These are phyloP conservation scores for Scheffersomyces stambukii DNA, from an alignment of 1,139 yeast genomes.

Conservation along the genomic window DNA sequence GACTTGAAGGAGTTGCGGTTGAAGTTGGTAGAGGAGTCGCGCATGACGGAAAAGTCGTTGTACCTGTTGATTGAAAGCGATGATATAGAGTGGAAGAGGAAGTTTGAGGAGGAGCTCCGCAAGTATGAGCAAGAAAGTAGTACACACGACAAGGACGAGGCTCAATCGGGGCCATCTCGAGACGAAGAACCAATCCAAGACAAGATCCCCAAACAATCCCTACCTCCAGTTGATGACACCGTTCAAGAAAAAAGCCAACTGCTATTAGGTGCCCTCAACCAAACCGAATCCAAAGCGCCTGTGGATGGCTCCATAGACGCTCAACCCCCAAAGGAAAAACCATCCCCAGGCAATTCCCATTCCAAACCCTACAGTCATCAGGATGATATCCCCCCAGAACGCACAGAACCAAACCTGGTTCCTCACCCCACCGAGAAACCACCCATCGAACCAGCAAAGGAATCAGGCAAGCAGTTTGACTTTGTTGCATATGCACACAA, in stretches of 20 bases:
- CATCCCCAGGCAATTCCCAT: too few relatives aligned
- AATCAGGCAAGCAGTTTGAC: constrained; percentile 39
- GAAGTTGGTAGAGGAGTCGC: constrained; percentile 72
- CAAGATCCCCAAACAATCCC: too few relatives aligned
- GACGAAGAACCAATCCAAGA: neutral
- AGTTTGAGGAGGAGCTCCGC: constrained; percentile 20
- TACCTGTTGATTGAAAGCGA: constrained; percentile 51
- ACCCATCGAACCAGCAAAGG: constrained; percentile 3
- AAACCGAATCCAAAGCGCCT: too few relatives aligned
- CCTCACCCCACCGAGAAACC: constrained; percentile 3
- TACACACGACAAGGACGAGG: constrained; percentile 1
- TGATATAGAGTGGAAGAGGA: constrained; percentile 29
- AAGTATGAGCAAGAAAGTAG: constrained; percentile 11
- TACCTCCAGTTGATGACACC: too few relatives aligned
- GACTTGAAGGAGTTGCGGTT: constrained; percentile 72
- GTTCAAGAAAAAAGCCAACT: constrained; percentile 1
- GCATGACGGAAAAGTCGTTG: constrained; percentile 74
- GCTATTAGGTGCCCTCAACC: neutral
- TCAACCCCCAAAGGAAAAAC: too few relatives aligned
- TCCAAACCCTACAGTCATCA: too few relatives aligned
- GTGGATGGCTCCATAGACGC: too few relatives aligned
- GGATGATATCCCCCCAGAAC: too few relatives aligned
- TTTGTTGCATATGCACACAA: constrained; percentile 52
- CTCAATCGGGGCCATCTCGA: neutral
- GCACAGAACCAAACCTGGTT: too few relatives aligned